A percentile compares a stretch with the other conserved stretches of the same genome.
phyloP scores from a whole-genome alignment of 2,329 filamentous ascomycete species.

The Sporothrix euskadiensis region DNA sequence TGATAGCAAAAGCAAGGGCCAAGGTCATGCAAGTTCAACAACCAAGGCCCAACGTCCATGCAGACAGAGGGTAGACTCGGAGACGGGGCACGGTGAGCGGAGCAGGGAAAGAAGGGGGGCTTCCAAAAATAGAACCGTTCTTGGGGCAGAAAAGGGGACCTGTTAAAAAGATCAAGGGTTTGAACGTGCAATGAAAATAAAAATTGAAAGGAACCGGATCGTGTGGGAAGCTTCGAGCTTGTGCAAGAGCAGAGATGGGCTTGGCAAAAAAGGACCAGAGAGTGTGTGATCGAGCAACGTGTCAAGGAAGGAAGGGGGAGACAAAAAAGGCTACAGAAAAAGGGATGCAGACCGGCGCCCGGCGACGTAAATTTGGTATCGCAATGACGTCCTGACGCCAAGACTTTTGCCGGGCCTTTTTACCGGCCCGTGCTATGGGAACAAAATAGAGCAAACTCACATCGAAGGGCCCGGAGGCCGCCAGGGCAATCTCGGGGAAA shows the following conservation, averaged over 20 bases:
- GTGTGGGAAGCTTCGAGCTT: background rate
- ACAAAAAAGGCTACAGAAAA: background rate
- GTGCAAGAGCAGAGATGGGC: background rate
- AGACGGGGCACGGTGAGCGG: background rate
- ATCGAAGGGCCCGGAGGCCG: constrained; percentile 32
- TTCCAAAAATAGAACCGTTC: constrained; percentile 28
- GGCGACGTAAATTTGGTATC: constrained; percentile 4
- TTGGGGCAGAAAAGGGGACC: constrained; percentile 23
- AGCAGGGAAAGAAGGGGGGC: constrained; percentile 12
- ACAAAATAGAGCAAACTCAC: constrained; percentile 24
- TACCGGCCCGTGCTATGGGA: background rate
- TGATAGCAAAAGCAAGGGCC: background rate
- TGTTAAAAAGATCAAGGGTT: constrained; percentile 10
- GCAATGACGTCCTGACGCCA: constrained; percentile 27
- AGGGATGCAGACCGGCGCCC: background rate
- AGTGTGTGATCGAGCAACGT: background rate
- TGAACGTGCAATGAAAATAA: constrained; percentile 4
- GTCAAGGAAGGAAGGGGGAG: background rate
- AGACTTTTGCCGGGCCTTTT: constrained; percentile 14
- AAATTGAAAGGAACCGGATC: background rate
- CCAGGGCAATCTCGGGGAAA: constrained; percentile 26
- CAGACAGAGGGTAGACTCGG: background rate
- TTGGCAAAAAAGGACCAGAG: background rate
- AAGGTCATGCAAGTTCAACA: background rate
- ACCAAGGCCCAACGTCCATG: background rate